These are phyloP conservation scores for Cryptococcus hybrid DNA, from an alignment of 1,284 basidiomycete species.

Conservation along the genomic window DNA sequence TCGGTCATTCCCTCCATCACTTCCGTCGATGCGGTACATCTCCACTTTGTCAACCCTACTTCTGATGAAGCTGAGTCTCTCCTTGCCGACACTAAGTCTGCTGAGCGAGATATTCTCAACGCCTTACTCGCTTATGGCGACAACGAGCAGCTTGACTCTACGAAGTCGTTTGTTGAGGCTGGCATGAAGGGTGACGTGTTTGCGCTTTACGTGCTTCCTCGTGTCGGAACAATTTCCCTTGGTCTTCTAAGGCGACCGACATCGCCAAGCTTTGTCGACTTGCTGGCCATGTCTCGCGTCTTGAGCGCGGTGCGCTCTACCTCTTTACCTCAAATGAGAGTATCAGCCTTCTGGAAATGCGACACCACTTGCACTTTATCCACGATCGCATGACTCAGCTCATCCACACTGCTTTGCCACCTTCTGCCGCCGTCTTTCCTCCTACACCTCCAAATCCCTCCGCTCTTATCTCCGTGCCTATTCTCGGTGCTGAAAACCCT, in stretches of 20 bases:
- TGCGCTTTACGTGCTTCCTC: constrained; percentile 71
- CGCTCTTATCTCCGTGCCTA: constrained; percentile 66
- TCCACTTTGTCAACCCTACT: constrained; percentile 77
- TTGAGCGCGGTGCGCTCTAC: constrained; percentile 82
- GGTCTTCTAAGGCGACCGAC: constrained; percentile 98
- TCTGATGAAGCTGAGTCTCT: constrained; percentile 55
- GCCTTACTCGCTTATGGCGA: constrained; percentile 87
- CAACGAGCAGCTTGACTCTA: constrained; percentile 51
- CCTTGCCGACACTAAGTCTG: constrained; percentile 55
- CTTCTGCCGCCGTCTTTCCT: constrained; percentile 65
- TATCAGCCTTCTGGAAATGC: constrained; percentile 47
- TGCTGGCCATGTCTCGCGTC: constrained; percentile 64
- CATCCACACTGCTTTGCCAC: constrained; percentile 61
- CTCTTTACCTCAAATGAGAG: constrained; percentile 59
- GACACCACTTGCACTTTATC: constrained; percentile 63
- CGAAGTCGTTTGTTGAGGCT: constrained; percentile 35
- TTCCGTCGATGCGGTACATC: constrained; percentile 77
- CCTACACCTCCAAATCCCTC: constrained; percentile 60
- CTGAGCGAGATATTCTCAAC: constrained; percentile 61
- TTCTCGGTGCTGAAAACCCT: constrained; percentile 56
- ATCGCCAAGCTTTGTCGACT: constrained; percentile 87
- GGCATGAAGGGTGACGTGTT: constrained; percentile 31
- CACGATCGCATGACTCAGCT: constrained; percentile 97
- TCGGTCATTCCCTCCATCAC: constrained; percentile 57
- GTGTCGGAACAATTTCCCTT: constrained; percentile 82